Evolutionary conservation across 2,329 filamentous ascomycete species (phyloP).

Genomic region (Fusarium tupiense): DNA sequence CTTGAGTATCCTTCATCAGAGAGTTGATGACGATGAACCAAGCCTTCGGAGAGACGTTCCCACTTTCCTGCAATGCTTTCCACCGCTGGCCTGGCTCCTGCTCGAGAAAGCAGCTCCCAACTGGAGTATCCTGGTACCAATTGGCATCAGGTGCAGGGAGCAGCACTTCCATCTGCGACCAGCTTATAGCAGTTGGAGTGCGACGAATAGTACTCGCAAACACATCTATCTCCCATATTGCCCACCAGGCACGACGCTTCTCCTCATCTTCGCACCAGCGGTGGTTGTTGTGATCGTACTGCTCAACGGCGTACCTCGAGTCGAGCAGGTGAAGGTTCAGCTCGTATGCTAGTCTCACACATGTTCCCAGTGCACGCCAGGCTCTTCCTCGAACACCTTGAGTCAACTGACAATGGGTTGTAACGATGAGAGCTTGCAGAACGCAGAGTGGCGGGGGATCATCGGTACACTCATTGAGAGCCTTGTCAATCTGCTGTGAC

Average conservation of each 20-base stretch:
- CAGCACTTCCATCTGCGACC: neutral
- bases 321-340: neutral
- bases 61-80: neutral
- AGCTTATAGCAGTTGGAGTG: neutral
- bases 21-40: neutral
- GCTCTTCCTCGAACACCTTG: neutral
- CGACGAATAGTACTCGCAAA: neutral
- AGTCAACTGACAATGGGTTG: neutral
- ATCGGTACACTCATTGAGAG: neutral
- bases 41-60: neutral
- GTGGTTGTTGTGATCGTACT: neutral
- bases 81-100: neutral
- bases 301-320: neutral
- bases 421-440: neutral
- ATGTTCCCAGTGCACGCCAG: neutral
- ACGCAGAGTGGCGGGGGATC: neutral
- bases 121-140: neutral
- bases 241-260: neutral
- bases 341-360: neutral
- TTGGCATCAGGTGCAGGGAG: neutral
- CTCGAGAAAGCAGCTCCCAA: neutral
- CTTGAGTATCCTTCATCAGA: neutral
- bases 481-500: neutral
- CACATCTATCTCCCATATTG: neutral
- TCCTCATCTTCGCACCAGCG: neutral